phyloP scores from a whole-genome alignment of 495 filamentous ascomycete genomes.

The Chaetomidium leptoderma region DNA sequence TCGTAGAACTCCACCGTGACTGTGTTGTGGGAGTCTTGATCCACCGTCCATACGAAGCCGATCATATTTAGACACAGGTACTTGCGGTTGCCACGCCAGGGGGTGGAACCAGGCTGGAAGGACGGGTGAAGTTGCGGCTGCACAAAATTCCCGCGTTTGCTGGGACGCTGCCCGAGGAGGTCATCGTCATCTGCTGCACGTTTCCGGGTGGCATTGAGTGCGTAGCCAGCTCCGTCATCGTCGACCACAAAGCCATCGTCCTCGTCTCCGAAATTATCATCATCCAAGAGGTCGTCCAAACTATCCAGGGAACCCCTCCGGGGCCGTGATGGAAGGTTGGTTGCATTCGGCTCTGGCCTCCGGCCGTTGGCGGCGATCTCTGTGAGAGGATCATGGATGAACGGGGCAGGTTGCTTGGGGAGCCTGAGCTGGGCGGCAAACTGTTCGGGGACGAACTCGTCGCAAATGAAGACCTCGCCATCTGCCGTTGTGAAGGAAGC shows the following conservation, averaged over 20 bases:
- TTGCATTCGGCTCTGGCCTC: slow-evolving; percentile 52
- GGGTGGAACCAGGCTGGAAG: slow-evolving; percentile 91
- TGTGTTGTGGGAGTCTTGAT: slow-evolving; percentile 90
- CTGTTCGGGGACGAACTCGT: slow-evolving; percentile 68
- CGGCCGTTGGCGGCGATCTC: slow-evolving; percentile 65
- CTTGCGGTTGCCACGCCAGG: slow-evolving; percentile 88
- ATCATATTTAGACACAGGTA: slow-evolving; percentile 92
- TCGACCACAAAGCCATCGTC: slow-evolving; percentile 85
- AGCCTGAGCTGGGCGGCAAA: slow-evolving; percentile 56
- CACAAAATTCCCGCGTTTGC: slow-evolving; percentile 49
- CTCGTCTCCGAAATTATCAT: slow-evolving; percentile 55
- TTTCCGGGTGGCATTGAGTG: slow-evolving; percentile 65
- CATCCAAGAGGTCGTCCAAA: slow-evolving; percentile 53
- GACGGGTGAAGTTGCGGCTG: slow-evolving; percentile 70
- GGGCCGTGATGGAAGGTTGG: slow-evolving; percentile 44
- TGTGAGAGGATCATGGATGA: slow-evolving; percentile 72
- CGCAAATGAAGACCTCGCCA: slow-evolving; percentile 85
- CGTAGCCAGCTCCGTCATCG: slow-evolving; percentile 92
- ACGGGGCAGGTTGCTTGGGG: slow-evolving; percentile 67
- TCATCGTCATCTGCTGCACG: slow-evolving; percentile 52
- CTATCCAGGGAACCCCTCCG: slow-evolving; percentile 43
- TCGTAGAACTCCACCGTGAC: slow-evolving; percentile 98
- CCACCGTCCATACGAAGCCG: slow-evolving; percentile 94
- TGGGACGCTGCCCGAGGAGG: slow-evolving; percentile 32
- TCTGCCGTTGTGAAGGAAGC: slow-evolving; percentile 86